Conservation (phyloP, 805 yeast genomes). For the Tetrapisispora iriomotensis region DNA sequence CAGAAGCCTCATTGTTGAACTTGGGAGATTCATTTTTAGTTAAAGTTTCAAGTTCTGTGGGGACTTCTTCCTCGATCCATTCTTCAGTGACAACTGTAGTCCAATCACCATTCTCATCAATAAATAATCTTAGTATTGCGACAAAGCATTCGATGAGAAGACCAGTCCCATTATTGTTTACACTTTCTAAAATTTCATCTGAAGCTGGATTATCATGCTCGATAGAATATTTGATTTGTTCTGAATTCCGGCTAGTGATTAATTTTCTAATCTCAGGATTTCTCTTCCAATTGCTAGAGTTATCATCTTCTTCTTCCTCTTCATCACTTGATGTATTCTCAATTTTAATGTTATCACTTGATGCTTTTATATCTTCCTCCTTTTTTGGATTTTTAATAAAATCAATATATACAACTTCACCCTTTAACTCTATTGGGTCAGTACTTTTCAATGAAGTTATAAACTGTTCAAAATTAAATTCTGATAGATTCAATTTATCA, state of each 20-base stretch:
- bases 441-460: conserved; percentile 24
- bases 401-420: conserved; percentile 18
- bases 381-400: not conserved
- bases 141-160: conserved; percentile 22
- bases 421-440: conserved; percentile 20
- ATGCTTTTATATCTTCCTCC: not conserved
- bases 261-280: conserved; percentile 12
- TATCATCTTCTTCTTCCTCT: not conserved
- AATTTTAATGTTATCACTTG: not conserved
- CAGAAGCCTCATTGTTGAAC: conserved; percentile 13
- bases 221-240: conserved; percentile 10
- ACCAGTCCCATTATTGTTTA: conserved; percentile 18
- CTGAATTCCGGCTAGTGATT: conserved; percentile 8
- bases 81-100: conserved; percentile 20
- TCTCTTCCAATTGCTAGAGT: conserved; percentile 18
- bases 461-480: conserved; percentile 25
- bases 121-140: conserved; percentile 24
- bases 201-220: conserved; percentile 14
- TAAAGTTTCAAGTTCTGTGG: too few relatives aligned
- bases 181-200: conserved; percentile 20
- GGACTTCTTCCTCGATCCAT: conserved; percentile 18
- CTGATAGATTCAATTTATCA: conserved; percentile 16
- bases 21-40: conserved; percentile 9
- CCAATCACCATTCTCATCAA: conserved; percentile 29
- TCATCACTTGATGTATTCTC: not conserved